Percentiles rank a stretch among this genome's conserved stretches.
phyloP scores from a whole-genome alignment of 108 stramenopile genomes.

The Skeletonema tropicum region DNA sequence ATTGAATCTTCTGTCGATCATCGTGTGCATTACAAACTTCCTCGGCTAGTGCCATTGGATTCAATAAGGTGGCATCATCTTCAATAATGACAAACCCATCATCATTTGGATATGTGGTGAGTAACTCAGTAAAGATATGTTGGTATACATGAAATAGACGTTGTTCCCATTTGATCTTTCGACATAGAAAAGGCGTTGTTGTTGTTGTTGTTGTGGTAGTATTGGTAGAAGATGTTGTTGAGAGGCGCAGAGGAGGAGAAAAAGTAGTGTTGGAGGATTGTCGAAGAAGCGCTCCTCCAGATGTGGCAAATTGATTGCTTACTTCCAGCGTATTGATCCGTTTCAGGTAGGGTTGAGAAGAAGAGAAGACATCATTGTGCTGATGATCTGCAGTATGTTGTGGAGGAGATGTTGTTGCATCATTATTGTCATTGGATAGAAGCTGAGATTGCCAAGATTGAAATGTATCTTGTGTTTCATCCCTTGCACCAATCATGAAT shows the following conservation, averaged over 20 bases:
- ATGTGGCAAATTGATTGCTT: conserved; percentile 38
- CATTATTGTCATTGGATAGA: background rate
- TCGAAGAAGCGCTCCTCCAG: conserved; percentile 31
- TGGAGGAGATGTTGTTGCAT: background rate
- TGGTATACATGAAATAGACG: conserved; percentile 46
- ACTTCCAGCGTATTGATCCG: conserved; percentile 42
- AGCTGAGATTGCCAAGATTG: conserved; percentile 14
- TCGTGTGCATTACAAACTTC: conserved; percentile 37
- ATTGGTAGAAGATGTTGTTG: no score
- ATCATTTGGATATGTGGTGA: conserved; percentile 26
- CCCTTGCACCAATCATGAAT: conserved; percentile 49
- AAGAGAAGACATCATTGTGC: no score
- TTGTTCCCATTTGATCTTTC: conserved; percentile 51
- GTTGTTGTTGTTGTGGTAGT: no score
- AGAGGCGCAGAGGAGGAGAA: background rate
- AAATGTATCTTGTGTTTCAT: conserved; percentile 34
- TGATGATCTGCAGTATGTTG: no score
- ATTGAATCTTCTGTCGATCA: conserved; percentile 12
- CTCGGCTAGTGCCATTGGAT: conserved; percentile 16
- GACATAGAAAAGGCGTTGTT: conserved; percentile 29
- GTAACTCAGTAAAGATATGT: conserved; percentile 26
- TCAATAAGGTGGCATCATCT: conserved; percentile 38
- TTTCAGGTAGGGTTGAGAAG: conserved; percentile 11
- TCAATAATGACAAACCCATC: conserved; percentile 42
- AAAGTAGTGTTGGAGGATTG: no score